Evolutionary conservation across 2,329 filamentous ascomycete species (phyloP).

Genomic region (Fusarium gaditjirri): DNA sequence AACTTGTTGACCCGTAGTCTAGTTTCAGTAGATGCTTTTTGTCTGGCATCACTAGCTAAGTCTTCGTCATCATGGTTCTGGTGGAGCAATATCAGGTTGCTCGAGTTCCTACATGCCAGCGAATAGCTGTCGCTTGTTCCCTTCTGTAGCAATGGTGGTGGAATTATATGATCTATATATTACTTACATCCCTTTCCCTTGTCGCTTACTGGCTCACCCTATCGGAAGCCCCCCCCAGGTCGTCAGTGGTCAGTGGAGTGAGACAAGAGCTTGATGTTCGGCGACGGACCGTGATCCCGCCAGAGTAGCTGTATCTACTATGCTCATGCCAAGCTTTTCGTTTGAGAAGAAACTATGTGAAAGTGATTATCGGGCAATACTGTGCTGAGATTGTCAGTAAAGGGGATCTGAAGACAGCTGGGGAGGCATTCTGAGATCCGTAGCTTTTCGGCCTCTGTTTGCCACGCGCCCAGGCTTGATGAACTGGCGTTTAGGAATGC

Average conservation of each 20-base stretch:
- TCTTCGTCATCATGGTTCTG: neutral
- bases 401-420: neutral
- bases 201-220: constrained; percentile 15
- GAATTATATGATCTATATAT: constrained; percentile 5
- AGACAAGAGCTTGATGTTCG: constrained; percentile 26
- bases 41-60: neutral
- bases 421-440: constrained; percentile 8
- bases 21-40: neutral
- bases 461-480: constrained; percentile 25
- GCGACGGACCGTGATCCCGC: constrained; percentile 1
- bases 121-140: constrained; percentile 1
- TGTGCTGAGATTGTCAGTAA: neutral
- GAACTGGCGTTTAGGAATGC: constrained; percentile 25
- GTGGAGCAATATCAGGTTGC: constrained; percentile 2
- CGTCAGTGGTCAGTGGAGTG: neutral
- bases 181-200: constrained; percentile 18
- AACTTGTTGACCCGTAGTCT: neutral
- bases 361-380: constrained; percentile 4
- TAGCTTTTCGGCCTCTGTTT: constrained; percentile 27
- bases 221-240: constrained; percentile 26
- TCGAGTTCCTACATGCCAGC: constrained; percentile 30
- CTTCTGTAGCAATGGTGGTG: constrained; percentile 1
- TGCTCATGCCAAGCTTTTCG: constrained; percentile 11
- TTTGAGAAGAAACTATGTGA: constrained; percentile 6
- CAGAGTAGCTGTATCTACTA: neutral